phyloP scores from a whole-genome alignment of 2,329 filamentous ascomycete genomes.

The Cercospora nicotianae region DNA sequence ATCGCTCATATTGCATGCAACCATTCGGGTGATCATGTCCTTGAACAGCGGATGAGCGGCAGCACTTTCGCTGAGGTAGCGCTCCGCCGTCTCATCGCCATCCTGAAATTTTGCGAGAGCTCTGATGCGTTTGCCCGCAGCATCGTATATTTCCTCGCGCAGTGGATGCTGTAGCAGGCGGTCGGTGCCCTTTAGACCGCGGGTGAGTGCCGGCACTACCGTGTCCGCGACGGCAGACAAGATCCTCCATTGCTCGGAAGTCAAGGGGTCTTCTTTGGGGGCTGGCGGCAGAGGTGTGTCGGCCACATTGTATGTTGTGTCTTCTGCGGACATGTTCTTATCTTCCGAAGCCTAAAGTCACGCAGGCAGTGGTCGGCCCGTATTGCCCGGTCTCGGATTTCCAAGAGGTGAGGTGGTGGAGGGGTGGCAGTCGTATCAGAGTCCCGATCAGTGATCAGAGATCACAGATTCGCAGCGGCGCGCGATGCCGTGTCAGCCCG shows the following conservation, averaged over 20 bases:
- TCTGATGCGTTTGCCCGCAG: constrained; percentile 56
- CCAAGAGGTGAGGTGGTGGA: background rate
- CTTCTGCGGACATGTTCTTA: constrained; percentile 25
- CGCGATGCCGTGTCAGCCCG: background rate
- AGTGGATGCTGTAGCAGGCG: constrained; percentile 32
- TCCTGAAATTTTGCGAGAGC: constrained; percentile 45
- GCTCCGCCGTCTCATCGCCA: constrained; percentile 39
- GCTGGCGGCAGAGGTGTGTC: constrained; percentile 43
- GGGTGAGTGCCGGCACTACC: constrained; percentile 59
- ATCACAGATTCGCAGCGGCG: background rate
- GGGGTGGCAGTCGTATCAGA: background rate
- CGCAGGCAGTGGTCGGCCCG: constrained; percentile 10
- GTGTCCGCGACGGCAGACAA: constrained; percentile 59
- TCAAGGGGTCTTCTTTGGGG: constrained; percentile 51
- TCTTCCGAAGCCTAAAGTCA: constrained; percentile 1
- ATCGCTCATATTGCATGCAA: constrained; percentile 52
- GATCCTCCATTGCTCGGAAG: constrained; percentile 58
- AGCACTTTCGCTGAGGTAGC: constrained; percentile 36
- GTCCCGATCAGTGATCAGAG: background rate
- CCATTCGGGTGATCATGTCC: constrained; percentile 50
- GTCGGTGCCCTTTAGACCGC: constrained; percentile 23
- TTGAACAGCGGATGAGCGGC: constrained; percentile 56
- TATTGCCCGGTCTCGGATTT: constrained; percentile 6
- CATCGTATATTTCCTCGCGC: constrained; percentile 40
- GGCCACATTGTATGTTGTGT: constrained; percentile 19